Conservation (phyloP, 257 asterid species). For the Paraleonurus japonicus region DNA sequence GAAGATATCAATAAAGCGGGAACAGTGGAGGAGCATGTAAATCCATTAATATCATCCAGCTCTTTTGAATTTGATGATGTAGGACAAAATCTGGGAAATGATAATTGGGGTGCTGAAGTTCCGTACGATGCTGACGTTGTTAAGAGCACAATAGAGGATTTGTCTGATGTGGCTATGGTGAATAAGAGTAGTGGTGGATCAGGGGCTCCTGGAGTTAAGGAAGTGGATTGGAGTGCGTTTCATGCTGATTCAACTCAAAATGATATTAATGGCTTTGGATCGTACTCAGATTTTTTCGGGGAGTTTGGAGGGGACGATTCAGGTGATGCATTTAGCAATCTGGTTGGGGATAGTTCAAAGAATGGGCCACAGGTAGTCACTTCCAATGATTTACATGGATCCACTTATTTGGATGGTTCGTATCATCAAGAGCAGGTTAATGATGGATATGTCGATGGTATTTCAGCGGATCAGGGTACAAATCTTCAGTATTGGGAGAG, state of each 20-base stretch:
- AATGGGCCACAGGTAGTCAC: constrained; percentile 34
- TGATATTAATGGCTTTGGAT: constrained; percentile 68
- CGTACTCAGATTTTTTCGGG: constrained; percentile 75
- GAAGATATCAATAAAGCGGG: constrained; percentile 28
- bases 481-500: constrained; percentile 68
- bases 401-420: constrained; percentile 33
- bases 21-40: constrained; percentile 30
- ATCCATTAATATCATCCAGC: constrained; percentile 32
- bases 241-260: constrained; percentile 42
- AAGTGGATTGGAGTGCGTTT: constrained; percentile 90
- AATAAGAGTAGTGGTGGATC: constrained; percentile 34
- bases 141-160: constrained; percentile 29
- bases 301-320: constrained; percentile 53
- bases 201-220: constrained; percentile 66
- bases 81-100: constrained; percentile 30
- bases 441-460: constrained; percentile 35
- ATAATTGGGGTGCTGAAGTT: constrained; percentile 37
- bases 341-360: constrained; percentile 25
- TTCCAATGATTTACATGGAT: constrained; percentile 36
- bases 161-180: constrained; percentile 24
- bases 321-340: constrained; percentile 44
- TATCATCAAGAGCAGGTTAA: constrained; percentile 32
- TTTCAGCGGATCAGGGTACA: constrained; percentile 45
- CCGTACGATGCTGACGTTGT: constrained; percentile 29
- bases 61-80: constrained; percentile 45